Conservation (phyloP, 331 rosid genomes). For the Quercus phellos region DNA sequence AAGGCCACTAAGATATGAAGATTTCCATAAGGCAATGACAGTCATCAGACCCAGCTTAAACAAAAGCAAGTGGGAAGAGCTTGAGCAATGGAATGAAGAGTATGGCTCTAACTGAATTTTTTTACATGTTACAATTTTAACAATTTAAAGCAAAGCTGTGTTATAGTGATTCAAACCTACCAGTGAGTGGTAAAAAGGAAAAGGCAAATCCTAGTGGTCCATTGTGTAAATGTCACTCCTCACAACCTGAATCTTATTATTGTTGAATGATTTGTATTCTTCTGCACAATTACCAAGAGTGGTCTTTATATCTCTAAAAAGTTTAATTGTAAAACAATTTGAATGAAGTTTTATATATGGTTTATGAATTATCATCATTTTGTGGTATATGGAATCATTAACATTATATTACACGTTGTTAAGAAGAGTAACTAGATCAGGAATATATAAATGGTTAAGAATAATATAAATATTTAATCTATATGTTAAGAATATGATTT, state of each 20-base stretch:
- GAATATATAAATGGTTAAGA: too few relatives aligned
- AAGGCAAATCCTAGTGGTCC: not conserved
- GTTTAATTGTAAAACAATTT: not conserved
- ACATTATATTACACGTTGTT: too few relatives aligned
- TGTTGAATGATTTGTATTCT: too few relatives aligned
- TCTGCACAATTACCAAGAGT: not conserved
- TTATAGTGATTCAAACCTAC: not conserved
- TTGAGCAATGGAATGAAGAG: constrained; percentile 81
- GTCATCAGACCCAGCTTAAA: constrained; percentile 88
- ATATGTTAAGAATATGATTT: too few relatives aligned
- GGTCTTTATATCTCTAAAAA: not conserved
- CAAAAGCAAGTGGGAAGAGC: constrained; percentile 92
- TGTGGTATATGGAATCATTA: too few relatives aligned
- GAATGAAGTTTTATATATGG: too few relatives aligned
- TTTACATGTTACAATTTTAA: not conserved
- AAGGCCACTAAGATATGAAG: constrained; percentile 66
- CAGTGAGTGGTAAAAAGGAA: not conserved
- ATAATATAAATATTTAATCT: too few relatives aligned
- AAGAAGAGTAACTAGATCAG: too few relatives aligned
- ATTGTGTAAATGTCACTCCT: constrained; percentile 11
- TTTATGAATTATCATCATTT: too few relatives aligned
- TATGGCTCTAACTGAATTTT: constrained; percentile 75
- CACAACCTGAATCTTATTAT: not conserved
- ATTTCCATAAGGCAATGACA: constrained; percentile 74
- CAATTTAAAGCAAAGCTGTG: not conserved